These are phyloP conservation scores for Colletotrichum chrysophilum DNA, from an alignment of 2,329 filamentous ascomycete genomes.

Conservation along the genomic window DNA sequence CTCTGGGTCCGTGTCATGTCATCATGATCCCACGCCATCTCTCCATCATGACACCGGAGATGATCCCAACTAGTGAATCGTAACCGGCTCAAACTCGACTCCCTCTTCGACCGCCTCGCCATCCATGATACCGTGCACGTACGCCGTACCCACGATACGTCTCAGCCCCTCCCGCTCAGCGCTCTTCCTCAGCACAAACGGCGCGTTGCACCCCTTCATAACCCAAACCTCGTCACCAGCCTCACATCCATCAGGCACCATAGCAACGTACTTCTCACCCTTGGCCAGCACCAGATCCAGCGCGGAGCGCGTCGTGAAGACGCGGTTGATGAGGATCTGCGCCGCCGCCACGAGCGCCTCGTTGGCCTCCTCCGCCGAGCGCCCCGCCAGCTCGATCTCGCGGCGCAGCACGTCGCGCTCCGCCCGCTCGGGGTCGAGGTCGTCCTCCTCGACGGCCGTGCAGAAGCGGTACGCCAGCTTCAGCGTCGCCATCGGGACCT, in stretches of 20 bases:
- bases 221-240: slow-evolving; percentile 18
- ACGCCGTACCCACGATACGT: slow-evolving; percentile 12
- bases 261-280: slow-evolving; percentile 2
- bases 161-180: slow-evolving; percentile 1
- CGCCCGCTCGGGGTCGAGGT: slow-evolving; percentile 1
- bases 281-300: slow-evolving; percentile 16
- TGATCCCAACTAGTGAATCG: slow-evolving; percentile 7
- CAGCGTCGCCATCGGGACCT: slow-evolving; percentile 12
- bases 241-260: slow-evolving; percentile 14
- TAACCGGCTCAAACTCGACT: background rate
- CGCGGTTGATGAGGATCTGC: slow-evolving; percentile 14
- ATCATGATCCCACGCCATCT: background rate
- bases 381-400: slow-evolving; percentile 3
- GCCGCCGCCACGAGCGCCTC: slow-evolving; percentile 17
- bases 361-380: slow-evolving; percentile 9
- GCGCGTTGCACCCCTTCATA: slow-evolving; percentile 18
- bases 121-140: slow-evolving; percentile 17
- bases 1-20: background rate
- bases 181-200: slow-evolving; percentile 18
- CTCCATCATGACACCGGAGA: too few relatives aligned
- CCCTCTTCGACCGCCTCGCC: background rate
- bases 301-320: slow-evolving; percentile 6
- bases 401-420: slow-evolving; percentile 7
- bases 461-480: slow-evolving; percentile 17
- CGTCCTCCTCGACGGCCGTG: slow-evolving; percentile 12